Conservation (phyloP, 345 rosid species). For the Linum usitatissimum region DNA sequence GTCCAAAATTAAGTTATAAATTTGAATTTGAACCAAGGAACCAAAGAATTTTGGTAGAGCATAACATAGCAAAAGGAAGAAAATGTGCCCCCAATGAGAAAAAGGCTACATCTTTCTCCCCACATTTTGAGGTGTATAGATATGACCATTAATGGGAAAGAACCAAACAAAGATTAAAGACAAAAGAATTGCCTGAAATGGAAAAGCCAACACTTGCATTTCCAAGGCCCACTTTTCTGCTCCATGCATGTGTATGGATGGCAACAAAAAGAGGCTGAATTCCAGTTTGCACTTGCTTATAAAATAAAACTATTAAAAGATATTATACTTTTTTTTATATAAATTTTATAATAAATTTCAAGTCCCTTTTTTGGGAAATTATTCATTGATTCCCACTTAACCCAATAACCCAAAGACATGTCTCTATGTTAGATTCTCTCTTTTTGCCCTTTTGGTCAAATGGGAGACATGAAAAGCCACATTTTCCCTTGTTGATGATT, state of each 20-base stretch:
- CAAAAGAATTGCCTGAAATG: neutral
- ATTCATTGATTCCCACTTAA: constrained; percentile 16
- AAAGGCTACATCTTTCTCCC: neutral
- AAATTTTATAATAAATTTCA: no score
- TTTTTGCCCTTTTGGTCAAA: no score
- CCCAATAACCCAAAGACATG: constrained; percentile 26
- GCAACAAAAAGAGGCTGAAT: no score
- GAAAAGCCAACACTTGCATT: neutral
- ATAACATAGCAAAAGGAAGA: no score
- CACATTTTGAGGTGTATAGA: neutral
- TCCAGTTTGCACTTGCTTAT: neutral
- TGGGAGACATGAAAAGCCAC: neutral
- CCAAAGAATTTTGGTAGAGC: no score
- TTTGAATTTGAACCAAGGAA: no score
- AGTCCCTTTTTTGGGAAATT: neutral
- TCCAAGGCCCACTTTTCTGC: neutral
- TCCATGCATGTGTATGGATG: neutral
- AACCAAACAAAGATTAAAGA: neutral
- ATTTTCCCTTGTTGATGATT: neutral
- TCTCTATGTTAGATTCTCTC: constrained; percentile 15
- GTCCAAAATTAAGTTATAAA: no score
- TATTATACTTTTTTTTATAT: constrained; percentile 18
- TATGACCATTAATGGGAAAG: neutral
- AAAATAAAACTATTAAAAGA: constrained; percentile 6
- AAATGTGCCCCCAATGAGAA: neutral